phyloP scores from a whole-genome alignment of 805 yeast genomes.

The Spathaspora boniae region DNA sequence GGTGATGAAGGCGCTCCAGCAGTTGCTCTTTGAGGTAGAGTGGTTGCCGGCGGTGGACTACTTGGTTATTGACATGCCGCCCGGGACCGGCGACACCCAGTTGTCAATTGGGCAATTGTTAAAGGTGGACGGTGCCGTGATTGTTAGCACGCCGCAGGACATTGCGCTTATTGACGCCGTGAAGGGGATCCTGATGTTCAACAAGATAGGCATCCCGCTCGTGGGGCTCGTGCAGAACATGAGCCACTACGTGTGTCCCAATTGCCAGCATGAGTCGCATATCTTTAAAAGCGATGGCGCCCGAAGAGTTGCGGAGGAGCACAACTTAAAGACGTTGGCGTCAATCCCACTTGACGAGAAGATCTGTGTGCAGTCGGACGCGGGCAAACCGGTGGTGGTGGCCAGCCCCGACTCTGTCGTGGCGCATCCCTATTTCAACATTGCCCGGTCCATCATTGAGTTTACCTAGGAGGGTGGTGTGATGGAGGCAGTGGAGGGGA shows the following conservation, averaged over 20 bases:
- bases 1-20: constrained; percentile 86
- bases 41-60: constrained; percentile 70
- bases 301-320: constrained; percentile 45
- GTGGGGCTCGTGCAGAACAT: constrained; percentile 79
- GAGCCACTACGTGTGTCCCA: constrained; percentile 75
- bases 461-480: constrained; percentile 1
- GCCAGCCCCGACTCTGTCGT: constrained; percentile 33
- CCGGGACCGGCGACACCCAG: constrained; percentile 89
- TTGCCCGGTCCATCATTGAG: constrained; percentile 35
- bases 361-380: constrained; percentile 60
- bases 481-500: constrained; percentile 1
- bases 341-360: constrained; percentile 62
- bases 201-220: constrained; percentile 67
- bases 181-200: constrained; percentile 76
- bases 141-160: constrained; percentile 86
- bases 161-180: constrained; percentile 77
- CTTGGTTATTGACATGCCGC: constrained; percentile 80
- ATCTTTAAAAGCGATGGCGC: constrained; percentile 69
- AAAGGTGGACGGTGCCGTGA: constrained; percentile 73
- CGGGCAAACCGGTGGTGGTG: constrained; percentile 61
- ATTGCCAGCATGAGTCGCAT: constrained; percentile 69
- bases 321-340: constrained; percentile 53
- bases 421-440: constrained; percentile 42
- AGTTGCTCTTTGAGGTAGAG: constrained; percentile 74
- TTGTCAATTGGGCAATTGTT: constrained; percentile 76